phyloP scores from a whole-genome alignment of 176 grass and related monocot genomes.

The Rhynchospora tenuis region DNA sequence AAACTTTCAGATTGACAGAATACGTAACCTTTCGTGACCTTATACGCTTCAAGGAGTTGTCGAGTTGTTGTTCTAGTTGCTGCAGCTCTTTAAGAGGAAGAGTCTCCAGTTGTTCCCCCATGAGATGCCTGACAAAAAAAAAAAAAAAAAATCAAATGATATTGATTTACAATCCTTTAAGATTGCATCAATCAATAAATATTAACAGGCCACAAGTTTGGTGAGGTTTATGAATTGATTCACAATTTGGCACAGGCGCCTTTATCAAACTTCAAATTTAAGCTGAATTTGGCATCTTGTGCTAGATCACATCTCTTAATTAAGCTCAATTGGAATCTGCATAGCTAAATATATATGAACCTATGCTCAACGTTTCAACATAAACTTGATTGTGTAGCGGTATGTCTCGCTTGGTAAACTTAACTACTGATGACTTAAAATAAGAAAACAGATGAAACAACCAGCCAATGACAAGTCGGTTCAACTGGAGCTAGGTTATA shows the following conservation, averaged over 20 bases:
- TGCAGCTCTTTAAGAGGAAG: slow-evolving; percentile 43
- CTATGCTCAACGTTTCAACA: neutral
- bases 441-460: neutral
- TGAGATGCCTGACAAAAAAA: slow-evolving; percentile 44
- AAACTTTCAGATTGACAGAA: neutral
- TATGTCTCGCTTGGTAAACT: neutral
- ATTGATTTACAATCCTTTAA: neutral
- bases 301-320: neutral
- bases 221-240: neutral
- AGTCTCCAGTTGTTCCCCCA: slow-evolving; percentile 57
- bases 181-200: neutral
- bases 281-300: neutral
- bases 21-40: slow-evolving; percentile 54
- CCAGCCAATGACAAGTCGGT: neutral
- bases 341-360: neutral
- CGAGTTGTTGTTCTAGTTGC: slow-evolving; percentile 61
- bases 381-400: neutral
- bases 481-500: neutral
- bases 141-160: neutral
- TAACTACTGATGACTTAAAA: neutral
- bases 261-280: neutral
- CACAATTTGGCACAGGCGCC: neutral
- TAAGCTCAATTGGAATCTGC: neutral
- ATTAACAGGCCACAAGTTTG: neutral
- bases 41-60: slow-evolving; percentile 39